Conservation (phyloP, 257 asterid genomes). For the Plantago ovata region DNA sequence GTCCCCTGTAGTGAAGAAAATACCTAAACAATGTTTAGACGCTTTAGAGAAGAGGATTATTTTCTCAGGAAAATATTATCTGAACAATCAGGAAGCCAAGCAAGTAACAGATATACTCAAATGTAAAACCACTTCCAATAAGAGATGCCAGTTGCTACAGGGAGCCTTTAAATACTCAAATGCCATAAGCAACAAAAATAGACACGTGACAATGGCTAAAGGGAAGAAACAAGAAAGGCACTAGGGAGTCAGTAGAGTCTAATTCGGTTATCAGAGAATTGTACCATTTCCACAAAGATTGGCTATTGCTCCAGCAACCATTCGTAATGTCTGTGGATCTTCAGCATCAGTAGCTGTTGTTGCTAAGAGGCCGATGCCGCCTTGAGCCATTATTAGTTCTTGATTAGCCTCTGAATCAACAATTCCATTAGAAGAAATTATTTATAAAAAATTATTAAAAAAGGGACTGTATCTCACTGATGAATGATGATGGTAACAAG, state of each 20-base stretch:
- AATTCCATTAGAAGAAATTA: background rate
- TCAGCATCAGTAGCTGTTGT: slow-evolving; percentile 91
- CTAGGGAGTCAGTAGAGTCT: slow-evolving; percentile 4
- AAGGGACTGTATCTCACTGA: slow-evolving; percentile 14
- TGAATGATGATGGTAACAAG: slow-evolving; percentile 8
- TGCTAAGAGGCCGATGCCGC: slow-evolving; percentile 81
- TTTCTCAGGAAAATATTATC: no score
- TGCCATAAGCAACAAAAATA: background rate
- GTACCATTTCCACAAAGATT: slow-evolving; percentile 98
- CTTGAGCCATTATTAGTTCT: slow-evolving; percentile 97
- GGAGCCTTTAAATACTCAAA: no score
- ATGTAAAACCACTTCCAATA: no score
- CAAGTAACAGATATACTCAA: no score
- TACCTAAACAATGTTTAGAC: no score
- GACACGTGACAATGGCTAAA: slow-evolving; percentile 1
- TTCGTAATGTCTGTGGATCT: slow-evolving; percentile 96
- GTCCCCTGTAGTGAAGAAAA: no score
- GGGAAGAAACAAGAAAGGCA: slow-evolving; percentile 5
- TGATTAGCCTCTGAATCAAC: slow-evolving; percentile 75
- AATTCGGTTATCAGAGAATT: slow-evolving; percentile 15
- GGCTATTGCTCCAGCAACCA: slow-evolving; percentile 99
- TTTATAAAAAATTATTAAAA: background rate
- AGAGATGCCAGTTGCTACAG: no score
- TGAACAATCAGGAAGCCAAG: no score
- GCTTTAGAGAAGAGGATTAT: no score